A percentile compares a stretch with the other conserved stretches of the same genome.
Evolutionary conservation across 257 asterid species (phyloP).

Genomic region (Solanum commersonii): DNA sequence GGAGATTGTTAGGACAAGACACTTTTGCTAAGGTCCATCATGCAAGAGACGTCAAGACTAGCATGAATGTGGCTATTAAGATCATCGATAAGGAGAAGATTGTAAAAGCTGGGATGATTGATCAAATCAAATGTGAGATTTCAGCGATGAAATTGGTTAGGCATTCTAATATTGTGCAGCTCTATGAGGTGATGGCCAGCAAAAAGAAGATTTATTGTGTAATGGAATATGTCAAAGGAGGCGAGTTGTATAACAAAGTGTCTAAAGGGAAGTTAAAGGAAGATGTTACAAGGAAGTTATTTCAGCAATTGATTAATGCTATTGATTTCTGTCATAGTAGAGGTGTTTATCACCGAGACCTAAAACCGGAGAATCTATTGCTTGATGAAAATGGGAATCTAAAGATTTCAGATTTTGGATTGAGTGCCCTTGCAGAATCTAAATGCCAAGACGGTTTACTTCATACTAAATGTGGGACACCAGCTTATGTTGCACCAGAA

Average conservation of each 20-base stretch:
- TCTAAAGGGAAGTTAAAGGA: slow-evolving; percentile 33
- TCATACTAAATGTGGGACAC: slow-evolving; percentile 73
- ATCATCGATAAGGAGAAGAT: slow-evolving; percentile 43
- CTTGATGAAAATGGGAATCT: slow-evolving; percentile 31
- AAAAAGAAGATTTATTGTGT: slow-evolving; percentile 32
- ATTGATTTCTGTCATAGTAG: slow-evolving; percentile 38
- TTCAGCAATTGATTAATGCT: slow-evolving; percentile 35
- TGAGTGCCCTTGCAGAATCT: slow-evolving; percentile 45
- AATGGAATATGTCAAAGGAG: slow-evolving; percentile 37
- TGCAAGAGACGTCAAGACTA: slow-evolving; percentile 44
- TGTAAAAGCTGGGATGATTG: slow-evolving; percentile 29
- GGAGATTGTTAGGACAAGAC: slow-evolving; percentile 85
- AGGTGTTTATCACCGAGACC: slow-evolving; percentile 36
- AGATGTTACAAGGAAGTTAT: slow-evolving; percentile 29
- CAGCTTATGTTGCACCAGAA: slow-evolving; percentile 85
- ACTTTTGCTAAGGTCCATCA: slow-evolving; percentile 78
- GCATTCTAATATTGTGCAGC: slow-evolving; percentile 30
- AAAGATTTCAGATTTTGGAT: slow-evolving; percentile 38
- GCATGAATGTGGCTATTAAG: slow-evolving; percentile 62
- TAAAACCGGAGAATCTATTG: slow-evolving; percentile 37
- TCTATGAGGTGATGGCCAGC: slow-evolving; percentile 36
- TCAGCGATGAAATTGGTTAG: slow-evolving; percentile 33
- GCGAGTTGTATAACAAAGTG: slow-evolving; percentile 33
- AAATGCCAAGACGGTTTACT: slow-evolving; percentile 59
- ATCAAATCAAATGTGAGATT: slow-evolving; percentile 38